Percentiles rank a stretch among this genome's conserved stretches.
phyloP scores from a whole-genome alignment of 441 rosid genomes.

The Theobroma grandiflorum region DNA sequence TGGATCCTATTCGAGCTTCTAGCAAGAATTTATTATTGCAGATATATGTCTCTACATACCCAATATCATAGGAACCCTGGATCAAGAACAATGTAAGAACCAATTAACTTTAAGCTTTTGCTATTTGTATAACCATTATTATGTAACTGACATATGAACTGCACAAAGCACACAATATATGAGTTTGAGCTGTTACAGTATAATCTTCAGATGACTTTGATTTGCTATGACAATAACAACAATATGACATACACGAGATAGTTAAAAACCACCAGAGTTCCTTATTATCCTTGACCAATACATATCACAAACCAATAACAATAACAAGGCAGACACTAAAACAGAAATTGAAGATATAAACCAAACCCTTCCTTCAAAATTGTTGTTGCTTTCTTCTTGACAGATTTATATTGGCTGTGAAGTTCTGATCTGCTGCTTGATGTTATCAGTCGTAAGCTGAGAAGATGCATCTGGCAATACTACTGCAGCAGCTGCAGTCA shows the following conservation, averaged over 20 bases:
- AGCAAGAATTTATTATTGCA: conserved; percentile 5
- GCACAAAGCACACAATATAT: conserved; percentile 39
- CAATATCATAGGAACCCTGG: conserved; percentile 20
- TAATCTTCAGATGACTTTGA: conserved; percentile 42
- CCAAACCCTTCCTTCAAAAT: conserved; percentile 64
- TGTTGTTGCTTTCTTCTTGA: conserved; percentile 43
- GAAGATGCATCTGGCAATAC: conserved; percentile 68
- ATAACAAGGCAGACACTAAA: conserved; percentile 42
- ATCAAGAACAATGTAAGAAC: conserved; percentile 19
- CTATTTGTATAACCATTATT: conserved; percentile 32
- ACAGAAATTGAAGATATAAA: conserved; percentile 47
- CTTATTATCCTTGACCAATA: conserved; percentile 60
- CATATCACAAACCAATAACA: conserved; percentile 64
- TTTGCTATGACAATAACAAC: conserved; percentile 47
- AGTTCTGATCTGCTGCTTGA: conserved; percentile 78
- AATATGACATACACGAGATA: conserved; percentile 36
- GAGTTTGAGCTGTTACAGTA: conserved; percentile 55
- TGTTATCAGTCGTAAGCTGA: conserved; percentile 63
- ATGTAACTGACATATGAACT: conserved; percentile 43
- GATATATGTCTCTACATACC: neutral
- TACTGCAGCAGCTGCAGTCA: conserved; percentile 57
- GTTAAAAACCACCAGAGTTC: conserved; percentile 39
- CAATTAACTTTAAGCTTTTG: conserved; percentile 14
- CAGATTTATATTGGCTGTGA: conserved; percentile 69
- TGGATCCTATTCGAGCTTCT: neutral